Percentiles rank a stretch among this genome's conserved stretches.
phyloP scores from a whole-genome alignment of 1,284 basidiomycete species.

The Ceratobasidium papillatum region DNA sequence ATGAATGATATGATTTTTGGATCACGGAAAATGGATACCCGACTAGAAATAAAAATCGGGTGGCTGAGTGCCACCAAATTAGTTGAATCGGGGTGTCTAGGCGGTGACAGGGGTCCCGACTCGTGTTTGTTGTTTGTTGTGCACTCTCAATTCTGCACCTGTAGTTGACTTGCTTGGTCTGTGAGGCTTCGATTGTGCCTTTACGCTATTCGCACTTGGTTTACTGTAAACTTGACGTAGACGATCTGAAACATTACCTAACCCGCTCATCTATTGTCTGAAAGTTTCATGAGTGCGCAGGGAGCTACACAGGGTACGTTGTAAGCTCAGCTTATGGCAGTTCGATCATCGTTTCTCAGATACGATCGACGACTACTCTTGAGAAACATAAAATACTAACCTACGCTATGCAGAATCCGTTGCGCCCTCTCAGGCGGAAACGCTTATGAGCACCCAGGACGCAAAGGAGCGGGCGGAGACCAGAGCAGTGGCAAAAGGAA shows the following conservation, averaged over 20 bases:
- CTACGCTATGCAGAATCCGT: background rate
- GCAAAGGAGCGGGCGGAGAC: constrained; percentile 26
- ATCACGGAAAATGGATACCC: too few species aligned
- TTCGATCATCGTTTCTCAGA: background rate
- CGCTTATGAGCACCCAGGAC: constrained; percentile 31
- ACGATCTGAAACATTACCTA: too few species aligned
- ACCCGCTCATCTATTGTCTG: background rate
- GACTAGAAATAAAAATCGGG: too few species aligned
- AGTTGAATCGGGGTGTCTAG: too few species aligned
- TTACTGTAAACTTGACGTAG: too few species aligned
- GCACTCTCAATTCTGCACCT: background rate
- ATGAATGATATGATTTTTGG: too few species aligned
- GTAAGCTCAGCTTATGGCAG: background rate
- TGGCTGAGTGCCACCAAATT: background rate
- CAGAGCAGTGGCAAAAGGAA: constrained; percentile 20
- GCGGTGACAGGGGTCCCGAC: constrained; percentile 20
- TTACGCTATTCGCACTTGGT: too few species aligned
- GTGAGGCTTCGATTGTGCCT: background rate
- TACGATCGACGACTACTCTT: background rate
- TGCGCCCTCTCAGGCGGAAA: constrained; percentile 31
- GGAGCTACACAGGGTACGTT: constrained; percentile 15
- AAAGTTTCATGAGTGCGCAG: constrained; percentile 1
- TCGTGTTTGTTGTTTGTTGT: constrained; percentile 26
- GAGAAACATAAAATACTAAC: background rate
- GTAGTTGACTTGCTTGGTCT: background rate